phyloP scores from a whole-genome alignment of 495 filamentous ascomycete genomes.

The Penicillium lividum region DNA sequence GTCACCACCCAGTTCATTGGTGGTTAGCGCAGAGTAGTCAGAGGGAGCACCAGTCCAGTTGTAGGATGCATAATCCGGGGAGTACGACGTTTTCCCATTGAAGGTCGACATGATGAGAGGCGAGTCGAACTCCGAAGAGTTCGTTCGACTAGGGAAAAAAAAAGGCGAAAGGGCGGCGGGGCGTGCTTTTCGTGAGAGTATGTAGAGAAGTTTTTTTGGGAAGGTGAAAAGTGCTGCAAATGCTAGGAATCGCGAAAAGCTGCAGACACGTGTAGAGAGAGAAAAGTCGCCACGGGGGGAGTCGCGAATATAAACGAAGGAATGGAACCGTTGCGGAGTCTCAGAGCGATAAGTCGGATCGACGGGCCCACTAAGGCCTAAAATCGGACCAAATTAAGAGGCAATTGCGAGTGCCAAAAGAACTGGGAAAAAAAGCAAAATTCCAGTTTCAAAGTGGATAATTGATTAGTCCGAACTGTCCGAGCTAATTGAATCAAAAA shows the following conservation, averaged over 20 bases:
- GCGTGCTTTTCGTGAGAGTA: too few relatives aligned
- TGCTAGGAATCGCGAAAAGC: background rate
- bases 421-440: slow-evolving; percentile 6
- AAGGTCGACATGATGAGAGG: slow-evolving; percentile 25
- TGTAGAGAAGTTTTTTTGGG: background rate
- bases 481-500: background rate
- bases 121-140: slow-evolving; percentile 10
- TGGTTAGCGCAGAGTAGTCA: slow-evolving; percentile 64
- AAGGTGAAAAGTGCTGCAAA: background rate
- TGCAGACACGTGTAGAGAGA: slow-evolving; percentile 24
- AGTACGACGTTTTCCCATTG: slow-evolving; percentile 35
- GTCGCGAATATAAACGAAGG: slow-evolving; percentile 28
- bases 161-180: too few relatives aligned
- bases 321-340: slow-evolving; percentile 17
- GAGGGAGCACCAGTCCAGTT: slow-evolving; percentile 78
- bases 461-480: background rate
- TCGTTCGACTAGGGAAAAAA: slow-evolving; percentile 13
- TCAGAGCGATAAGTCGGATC: slow-evolving; percentile 27
- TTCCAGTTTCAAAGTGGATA: background rate
- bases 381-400: slow-evolving; percentile 22
- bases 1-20: slow-evolving; percentile 74
- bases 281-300: slow-evolving; percentile 30
- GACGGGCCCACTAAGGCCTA: slow-evolving; percentile 24
- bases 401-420: slow-evolving; percentile 13
- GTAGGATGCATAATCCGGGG: slow-evolving; percentile 63